Base-by-base conservation (phyloP, 805 yeast genomes). In the Phaffomyces opuntiae region DNA sequence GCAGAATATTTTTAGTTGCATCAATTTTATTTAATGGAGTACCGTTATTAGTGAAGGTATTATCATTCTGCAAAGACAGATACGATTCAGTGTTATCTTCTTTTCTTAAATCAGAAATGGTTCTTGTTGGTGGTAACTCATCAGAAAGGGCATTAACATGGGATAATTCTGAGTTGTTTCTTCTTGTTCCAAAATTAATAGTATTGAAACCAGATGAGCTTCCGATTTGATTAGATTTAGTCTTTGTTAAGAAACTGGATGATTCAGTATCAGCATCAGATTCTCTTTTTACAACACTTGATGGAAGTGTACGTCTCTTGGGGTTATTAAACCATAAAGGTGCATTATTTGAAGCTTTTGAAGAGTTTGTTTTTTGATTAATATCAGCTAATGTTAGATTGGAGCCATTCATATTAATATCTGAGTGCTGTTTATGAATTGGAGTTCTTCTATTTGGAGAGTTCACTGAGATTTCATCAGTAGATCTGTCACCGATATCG, bases 221-320 rank as follows among this genome's bases (percentile, higher is more conserved):
- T 5, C 42, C 43, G 4, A 44, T 40, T 44, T 38, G 32, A 31
- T 31, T 38, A 1, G 55, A 42, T 13, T 49, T 49, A 9, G 53
- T 21, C 43, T 54, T 56, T 5, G 55, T 45, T 7, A 60, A 39
- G 38, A 57, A 53, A 7, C 54, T 49, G 1, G 65, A 47, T 24
- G 48, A 33, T 16, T 57, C 64, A 8, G 45, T 45, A 12, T 57
- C 57, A 29, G 39, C 39, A 4, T 56, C 56, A n/a, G 49, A 46
- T 19, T 57, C 64, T 53, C 80, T 63, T 50, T 73, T 74, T 21
- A 75, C 60, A 14, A 74, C 66, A 4, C 64, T 65, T n/a, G 70
- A 68, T 9, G 81, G 80, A n/a, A 71, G 64, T 1, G 65, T 60
- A 46, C 80, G 64, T 49, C 72, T 70, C 48, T 68, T 71, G n/a